Evolutionary conservation across 164 flowering plant genomes (phyloP), one percentile per base, ranked within the genome.

Genomic region (grape (Vitis vinifera)): DNA sequence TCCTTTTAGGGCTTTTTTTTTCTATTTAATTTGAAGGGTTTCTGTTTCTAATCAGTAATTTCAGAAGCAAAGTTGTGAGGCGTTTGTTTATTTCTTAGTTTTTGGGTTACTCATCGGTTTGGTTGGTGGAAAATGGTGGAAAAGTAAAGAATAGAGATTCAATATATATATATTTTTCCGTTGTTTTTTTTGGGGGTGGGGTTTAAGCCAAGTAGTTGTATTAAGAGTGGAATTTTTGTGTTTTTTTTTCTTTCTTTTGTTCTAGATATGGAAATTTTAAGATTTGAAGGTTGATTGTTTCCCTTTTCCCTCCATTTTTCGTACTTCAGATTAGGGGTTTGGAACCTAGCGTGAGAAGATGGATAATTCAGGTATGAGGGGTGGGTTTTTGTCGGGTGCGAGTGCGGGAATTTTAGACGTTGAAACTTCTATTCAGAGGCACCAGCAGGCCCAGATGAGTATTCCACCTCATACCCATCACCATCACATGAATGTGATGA

Each of bases 331-430:
- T 37, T 44, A 31, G 51, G 59, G 47, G 48, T 53, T 27, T 59
- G 44, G 30, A 13, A 53, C 23, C 30, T 37, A 9, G 72, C 27
- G 50, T 63, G 44, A 13, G n/a, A 30, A 64, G 14, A 86, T 87
- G 90, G 81, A 87, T 68, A 68, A 70, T 67, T 71, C 80, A 9
- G 75, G 78, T 62, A 65, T 81, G 70, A 82, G 84, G 53, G 77
- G 82, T 59, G 79, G 84, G 55, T 73, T 83, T 73, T 71, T 86
- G 75, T 75, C 84, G 0, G 81, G 82, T n/a, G 60, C 84, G 6
- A 68, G 62, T 70, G 75, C 70, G n/a, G 84, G 78, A 57, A 57
- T 84, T 11, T 57, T 81, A 23, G 87, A 82, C 69, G 79, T 84
- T 0, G 86, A 86, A 56, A 55, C 80, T 3, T 60, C 87, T 3